Evolutionary conservation across 345 rosid genomes (phyloP).

Genomic region (Gossypium raimondii): DNA sequence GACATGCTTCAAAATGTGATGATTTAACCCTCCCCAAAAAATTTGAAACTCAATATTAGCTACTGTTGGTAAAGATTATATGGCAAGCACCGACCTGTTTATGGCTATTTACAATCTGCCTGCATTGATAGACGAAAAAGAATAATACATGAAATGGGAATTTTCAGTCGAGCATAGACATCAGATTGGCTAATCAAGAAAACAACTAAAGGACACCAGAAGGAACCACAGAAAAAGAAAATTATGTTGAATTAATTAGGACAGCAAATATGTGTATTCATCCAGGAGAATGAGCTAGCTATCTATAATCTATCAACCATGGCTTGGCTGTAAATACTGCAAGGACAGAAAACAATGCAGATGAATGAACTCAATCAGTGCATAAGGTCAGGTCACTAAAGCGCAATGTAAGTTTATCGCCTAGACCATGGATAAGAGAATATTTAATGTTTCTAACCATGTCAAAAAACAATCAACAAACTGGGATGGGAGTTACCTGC

Average conservation of each 20-base stretch:
- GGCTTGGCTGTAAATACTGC: neutral
- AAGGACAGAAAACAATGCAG: neutral
- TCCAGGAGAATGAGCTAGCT: neutral
- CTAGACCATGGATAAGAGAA: neutral
- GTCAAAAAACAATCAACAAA: neutral
- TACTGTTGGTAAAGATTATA: neutral
- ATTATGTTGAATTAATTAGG: neutral
- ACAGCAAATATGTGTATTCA: neutral
- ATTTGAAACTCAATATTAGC: neutral
- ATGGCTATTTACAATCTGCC: slow-evolving; percentile 8
- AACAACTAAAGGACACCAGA: neutral
- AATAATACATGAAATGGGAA: neutral
- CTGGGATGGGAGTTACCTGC: slow-evolving; percentile 26
- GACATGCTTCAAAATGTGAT: slow-evolving; percentile 3
- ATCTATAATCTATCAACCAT: neutral
- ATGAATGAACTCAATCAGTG: neutral
- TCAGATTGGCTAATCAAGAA: neutral
- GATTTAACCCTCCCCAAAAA: neutral
- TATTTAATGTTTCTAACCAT: neutral
- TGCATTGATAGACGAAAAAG: slow-evolving; percentile 11
- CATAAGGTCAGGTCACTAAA: neutral
- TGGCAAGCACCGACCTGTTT: slow-evolving; percentile 18
- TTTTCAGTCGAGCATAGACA: neutral
- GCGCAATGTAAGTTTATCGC: neutral
- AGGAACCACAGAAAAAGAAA: neutral